Conservation (phyloP, 2,329 filamentous ascomycete species). For the Paraphoma chrysanthemicola region DNA sequence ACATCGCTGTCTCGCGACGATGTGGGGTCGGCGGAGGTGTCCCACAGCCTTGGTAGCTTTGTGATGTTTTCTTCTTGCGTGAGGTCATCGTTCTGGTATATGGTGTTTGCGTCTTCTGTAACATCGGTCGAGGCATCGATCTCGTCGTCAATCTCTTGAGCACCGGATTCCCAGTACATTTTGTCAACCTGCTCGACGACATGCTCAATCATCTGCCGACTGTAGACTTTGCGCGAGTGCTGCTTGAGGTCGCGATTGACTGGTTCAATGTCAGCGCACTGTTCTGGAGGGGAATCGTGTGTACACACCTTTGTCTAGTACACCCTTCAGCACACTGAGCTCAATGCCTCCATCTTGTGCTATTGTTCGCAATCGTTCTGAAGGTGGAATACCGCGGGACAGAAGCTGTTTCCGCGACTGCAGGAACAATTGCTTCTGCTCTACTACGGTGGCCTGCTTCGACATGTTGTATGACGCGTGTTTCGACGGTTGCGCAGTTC, state of each 20-base stretch:
- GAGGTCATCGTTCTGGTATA: slow-evolving; percentile 39
- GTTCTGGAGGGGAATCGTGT: too few species aligned
- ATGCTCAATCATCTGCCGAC: slow-evolving; percentile 72
- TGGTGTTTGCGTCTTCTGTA: slow-evolving; percentile 49
- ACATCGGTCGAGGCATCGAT: slow-evolving; percentile 37
- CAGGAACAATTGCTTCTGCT: slow-evolving; percentile 71
- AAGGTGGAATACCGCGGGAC: slow-evolving; percentile 64
- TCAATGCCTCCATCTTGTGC: slow-evolving; percentile 53
- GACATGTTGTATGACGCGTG: slow-evolving; percentile 15
- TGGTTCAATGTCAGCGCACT: slow-evolving; percentile 31
- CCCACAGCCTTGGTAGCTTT: slow-evolving; percentile 39
- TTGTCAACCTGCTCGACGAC: slow-evolving; percentile 76
- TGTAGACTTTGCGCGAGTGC: slow-evolving; percentile 71
- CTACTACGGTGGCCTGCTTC: slow-evolving; percentile 54
- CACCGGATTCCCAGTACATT: slow-evolving; percentile 64
- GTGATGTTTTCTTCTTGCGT: slow-evolving; percentile 43
- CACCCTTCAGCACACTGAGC: slow-evolving; percentile 58
- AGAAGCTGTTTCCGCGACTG: slow-evolving; percentile 68
- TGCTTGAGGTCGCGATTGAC: slow-evolving; percentile 70
- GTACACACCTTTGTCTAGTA: slow-evolving; percentile 61
- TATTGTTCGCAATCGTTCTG: slow-evolving; percentile 62
- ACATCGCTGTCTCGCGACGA: slow-evolving; percentile 16
- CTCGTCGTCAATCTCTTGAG: slow-evolving; percentile 35
- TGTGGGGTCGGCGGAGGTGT: slow-evolving; percentile 24
- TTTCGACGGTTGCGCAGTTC: background rate